Evolutionary conservation across 176 grass and related monocot genomes (phyloP).

Genomic region (Avena sativa): DNA sequence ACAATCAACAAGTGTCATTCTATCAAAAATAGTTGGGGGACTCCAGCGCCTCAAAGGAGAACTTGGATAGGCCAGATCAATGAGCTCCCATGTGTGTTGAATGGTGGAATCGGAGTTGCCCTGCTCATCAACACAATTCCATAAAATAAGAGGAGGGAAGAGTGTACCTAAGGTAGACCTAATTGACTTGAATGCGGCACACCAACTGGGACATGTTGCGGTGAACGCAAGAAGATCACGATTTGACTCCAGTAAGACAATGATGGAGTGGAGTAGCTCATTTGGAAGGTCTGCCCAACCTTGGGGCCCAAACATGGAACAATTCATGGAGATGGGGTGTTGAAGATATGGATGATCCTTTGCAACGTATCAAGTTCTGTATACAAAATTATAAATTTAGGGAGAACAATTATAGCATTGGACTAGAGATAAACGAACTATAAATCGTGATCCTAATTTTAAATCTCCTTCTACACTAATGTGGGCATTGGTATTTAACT

Average conservation of each 20-base stretch:
- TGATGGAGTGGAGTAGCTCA: slow-evolving; percentile 26
- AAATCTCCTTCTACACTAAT: too few relatives aligned
- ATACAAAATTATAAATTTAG: too few relatives aligned
- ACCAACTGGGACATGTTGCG: neutral
- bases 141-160: neutral
- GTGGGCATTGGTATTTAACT: too few relatives aligned
- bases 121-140: neutral
- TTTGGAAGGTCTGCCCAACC: slow-evolving; percentile 46
- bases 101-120: neutral
- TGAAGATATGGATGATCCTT: too few relatives aligned
- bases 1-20: neutral
- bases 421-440: too few relatives aligned
- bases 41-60: neutral
- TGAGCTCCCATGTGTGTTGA: neutral
- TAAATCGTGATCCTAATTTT: too few relatives aligned
- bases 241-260: slow-evolving; percentile 29
- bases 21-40: neutral
- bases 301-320: neutral
- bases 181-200: neutral
- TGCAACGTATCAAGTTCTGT: too few relatives aligned
- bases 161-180: neutral
- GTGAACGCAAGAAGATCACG: neutral
- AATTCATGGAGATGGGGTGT: neutral
- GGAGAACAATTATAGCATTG: too few relatives aligned
- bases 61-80: neutral